Percentiles rank a stretch among this genome's conserved stretches.
These are phyloP conservation scores for Fragaria iinumae DNA, from an alignment of 306 rosid genomes.

Conservation along the genomic window DNA sequence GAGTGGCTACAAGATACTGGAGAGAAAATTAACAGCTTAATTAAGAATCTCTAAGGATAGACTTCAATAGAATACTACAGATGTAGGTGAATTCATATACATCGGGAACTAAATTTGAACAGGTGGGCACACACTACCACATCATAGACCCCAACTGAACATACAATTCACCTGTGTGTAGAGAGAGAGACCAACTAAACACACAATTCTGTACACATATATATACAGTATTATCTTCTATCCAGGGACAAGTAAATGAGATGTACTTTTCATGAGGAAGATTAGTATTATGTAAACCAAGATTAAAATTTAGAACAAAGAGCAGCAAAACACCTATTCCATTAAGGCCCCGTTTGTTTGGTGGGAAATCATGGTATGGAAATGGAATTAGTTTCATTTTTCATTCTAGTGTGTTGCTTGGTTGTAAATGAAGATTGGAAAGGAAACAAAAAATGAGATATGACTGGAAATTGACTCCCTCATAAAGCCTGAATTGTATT, in stretches of 20 bases:
- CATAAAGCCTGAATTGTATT: too few relatives aligned
- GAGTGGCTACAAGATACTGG: neutral
- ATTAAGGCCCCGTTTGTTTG: neutral
- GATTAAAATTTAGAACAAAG: neutral
- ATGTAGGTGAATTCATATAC: neutral
- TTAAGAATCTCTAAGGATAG: neutral
- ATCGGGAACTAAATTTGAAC: neutral
- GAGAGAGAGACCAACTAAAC: neutral
- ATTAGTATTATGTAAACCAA: neutral
- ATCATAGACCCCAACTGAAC: neutral
- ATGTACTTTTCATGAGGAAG: neutral
- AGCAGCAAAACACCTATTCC: neutral
- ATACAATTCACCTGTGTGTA: neutral
- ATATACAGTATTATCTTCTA: neutral
- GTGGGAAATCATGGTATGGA: too few relatives aligned
- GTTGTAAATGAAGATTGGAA: too few relatives aligned
- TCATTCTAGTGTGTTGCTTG: too few relatives aligned
- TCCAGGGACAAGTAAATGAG: neutral
- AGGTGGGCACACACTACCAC: neutral
- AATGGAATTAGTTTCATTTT: too few relatives aligned
- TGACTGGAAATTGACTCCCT: too few relatives aligned
- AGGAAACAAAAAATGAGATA: too few relatives aligned
- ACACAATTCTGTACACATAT: neutral
- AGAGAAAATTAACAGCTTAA: neutral
- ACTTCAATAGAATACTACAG: neutral